These are phyloP conservation scores for Fusarium bactridioides DNA, from an alignment of 2,329 filamentous ascomycete genomes.

Conservation along the genomic window DNA sequence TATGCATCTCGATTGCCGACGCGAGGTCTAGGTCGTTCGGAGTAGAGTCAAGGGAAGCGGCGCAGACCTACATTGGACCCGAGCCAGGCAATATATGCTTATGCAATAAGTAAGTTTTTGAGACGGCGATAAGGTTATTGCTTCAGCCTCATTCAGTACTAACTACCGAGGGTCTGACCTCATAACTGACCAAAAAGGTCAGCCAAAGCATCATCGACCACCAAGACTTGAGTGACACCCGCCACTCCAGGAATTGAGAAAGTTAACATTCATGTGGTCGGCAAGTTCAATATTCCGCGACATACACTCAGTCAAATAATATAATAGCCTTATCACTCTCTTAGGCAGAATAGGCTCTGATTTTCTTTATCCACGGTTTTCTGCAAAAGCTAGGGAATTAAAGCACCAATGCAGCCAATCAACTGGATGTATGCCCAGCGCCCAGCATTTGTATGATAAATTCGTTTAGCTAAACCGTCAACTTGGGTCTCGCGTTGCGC, in stretches of 20 bases:
- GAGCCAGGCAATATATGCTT: not conserved
- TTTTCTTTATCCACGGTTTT: no score
- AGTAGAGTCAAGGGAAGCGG: not conserved
- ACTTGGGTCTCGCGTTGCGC: not conserved
- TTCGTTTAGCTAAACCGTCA: not conserved
- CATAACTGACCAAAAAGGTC: accelerated
- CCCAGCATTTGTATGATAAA: not conserved
- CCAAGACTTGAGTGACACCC: not conserved
- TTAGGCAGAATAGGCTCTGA: not conserved
- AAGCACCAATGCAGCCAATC: not conserved
- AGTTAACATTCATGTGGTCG: not conserved
- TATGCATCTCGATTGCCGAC: not conserved
- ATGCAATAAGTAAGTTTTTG: no score
- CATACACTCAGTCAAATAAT: not conserved
- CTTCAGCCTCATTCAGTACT: not conserved
- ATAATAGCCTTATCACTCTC: accelerated
- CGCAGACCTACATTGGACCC: no score
- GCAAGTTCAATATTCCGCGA: not conserved
- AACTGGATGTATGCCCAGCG: accelerated
- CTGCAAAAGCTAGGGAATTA: not conserved
- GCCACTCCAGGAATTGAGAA: not conserved
- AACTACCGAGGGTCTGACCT: no score
- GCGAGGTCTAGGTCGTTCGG: not conserved
- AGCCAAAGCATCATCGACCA: not conserved
- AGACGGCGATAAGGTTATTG: not conserved